Conservation (phyloP, 2,329 filamentous ascomycete genomes). For the Ceratocystis harringtonii region DNA sequence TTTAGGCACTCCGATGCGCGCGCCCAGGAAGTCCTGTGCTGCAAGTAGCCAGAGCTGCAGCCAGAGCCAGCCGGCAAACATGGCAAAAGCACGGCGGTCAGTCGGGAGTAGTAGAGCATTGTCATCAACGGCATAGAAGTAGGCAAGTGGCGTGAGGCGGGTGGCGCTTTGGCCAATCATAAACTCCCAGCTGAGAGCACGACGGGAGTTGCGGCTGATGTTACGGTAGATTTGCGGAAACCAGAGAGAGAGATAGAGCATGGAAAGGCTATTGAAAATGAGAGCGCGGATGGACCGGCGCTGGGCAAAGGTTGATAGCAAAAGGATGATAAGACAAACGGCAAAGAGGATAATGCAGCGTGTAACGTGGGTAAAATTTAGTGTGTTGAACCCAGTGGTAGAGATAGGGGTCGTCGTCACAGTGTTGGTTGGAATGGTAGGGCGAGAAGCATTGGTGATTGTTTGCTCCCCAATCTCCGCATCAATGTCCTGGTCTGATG, state of each 20-base stretch:
- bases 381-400: conserved; percentile 22
- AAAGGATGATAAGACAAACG: conserved; percentile 41
- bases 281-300: conserved; percentile 37
- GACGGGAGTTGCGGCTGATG: conserved; percentile 75
- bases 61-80: conserved; percentile 66
- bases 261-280: conserved; percentile 49
- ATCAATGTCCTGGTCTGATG: conserved; percentile 48
- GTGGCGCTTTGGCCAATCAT: conserved; percentile 69
- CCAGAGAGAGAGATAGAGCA: conserved; percentile 82
- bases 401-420: conserved; percentile 24
- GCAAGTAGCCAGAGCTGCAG: conserved; percentile 64
- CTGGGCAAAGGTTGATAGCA: conserved; percentile 46
- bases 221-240: conserved; percentile 85
- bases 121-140: conserved; percentile 63
- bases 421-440: conserved; percentile 17
- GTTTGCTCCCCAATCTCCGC: conserved; percentile 38
- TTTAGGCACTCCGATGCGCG: conserved; percentile 67
- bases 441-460: background rate
- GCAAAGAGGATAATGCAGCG: conserved; percentile 42
- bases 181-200: conserved; percentile 82
- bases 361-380: conserved; percentile 40
- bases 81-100: conserved; percentile 50
- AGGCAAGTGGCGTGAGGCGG: conserved; percentile 64
- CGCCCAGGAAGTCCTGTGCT: conserved; percentile 72
- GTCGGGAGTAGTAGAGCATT: conserved; percentile 68